Base-by-base conservation (phyloP, 2,329 filamentous ascomycete genomes). In the Xylariaceae sp. region DNA sequence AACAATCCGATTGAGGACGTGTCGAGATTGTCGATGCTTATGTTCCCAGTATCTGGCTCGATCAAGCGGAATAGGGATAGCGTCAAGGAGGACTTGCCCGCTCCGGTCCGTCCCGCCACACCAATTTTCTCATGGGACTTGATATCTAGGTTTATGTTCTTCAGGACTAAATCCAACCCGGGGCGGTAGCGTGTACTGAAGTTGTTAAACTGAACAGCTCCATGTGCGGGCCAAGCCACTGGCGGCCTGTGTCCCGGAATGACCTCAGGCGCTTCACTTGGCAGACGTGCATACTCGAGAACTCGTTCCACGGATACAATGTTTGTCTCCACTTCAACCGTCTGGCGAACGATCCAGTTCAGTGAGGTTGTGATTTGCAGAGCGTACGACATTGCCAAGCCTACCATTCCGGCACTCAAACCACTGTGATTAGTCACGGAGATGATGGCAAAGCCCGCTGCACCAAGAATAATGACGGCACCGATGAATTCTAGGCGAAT, bases 241-340 rank as follows among this genome's bases (percentile, higher is more conserved):
- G 91, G 87, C 41, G 95, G 93, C 47, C 93, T 83, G 71, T 90
- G 89, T 74, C 91, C 89, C 69, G 90, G 89, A 66, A 98, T 89
- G 63, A 98, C 91, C 73, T 99, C 95, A 7, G 93, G 91, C 48
- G 95, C 93, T 77, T 99, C 95, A 73, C 89, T 95, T 21, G 93
- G 93, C 61, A 99, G 82, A 48, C 85, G 83, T 55, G 93, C 91
- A 76, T 99, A 99, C 75, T 99, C 96, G 48, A 99, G 86, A 46
- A 99, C 93, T 70, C 95, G 89, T 81, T 99, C 95, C 40, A 99
- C 95, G 9, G 93, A 96, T 44, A 99, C 93, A 69, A 99, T 99
- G 75, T 99, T 99, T n/a, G 93, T 98, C 80, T 99, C 96, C n/a
- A 99, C 95, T 75, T 99, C 96, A 32, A 99, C 95, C 0, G 93